Percentiles rank a stretch among this genome's conserved stretches.
These are phyloP conservation scores for Suillus subalutaceus DNA, from an alignment of 768 basidiomycete species.

Conservation along the genomic window DNA sequence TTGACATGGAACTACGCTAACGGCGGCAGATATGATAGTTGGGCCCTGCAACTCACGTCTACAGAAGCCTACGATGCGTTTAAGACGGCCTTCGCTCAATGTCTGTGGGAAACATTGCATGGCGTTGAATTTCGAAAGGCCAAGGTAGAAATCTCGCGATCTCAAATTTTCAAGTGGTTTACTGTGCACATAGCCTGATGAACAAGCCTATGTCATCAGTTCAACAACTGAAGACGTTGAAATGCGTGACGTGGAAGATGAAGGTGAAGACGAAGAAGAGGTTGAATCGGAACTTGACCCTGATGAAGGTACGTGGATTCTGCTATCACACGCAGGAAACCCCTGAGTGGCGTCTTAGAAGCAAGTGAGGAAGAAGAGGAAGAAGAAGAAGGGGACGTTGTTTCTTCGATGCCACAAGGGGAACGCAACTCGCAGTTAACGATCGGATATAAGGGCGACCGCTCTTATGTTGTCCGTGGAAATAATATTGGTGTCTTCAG, in stretches of 20 bases:
- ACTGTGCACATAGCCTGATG: slow-evolving; percentile 61
- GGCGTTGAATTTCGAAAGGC: slow-evolving; percentile 75
- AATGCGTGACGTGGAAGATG: slow-evolving; percentile 78
- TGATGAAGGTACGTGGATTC: slow-evolving; percentile 51
- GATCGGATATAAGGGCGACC: slow-evolving; percentile 93
- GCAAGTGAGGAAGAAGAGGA: slow-evolving; percentile 42
- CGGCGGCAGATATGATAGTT: slow-evolving; percentile 66
- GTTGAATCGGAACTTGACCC: slow-evolving; percentile 69
- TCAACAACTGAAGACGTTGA: slow-evolving; percentile 82
- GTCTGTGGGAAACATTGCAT: slow-evolving; percentile 82
- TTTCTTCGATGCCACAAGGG: slow-evolving; percentile 47
- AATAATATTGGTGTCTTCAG: slow-evolving; percentile 91
- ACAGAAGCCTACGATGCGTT: slow-evolving; percentile 61
- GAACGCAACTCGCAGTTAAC: slow-evolving; percentile 87
- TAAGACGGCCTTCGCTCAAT: slow-evolving; percentile 64
- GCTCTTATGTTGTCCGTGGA: slow-evolving; percentile 92
- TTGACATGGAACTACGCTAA: slow-evolving; percentile 87
- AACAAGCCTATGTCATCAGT: slow-evolving; percentile 80
- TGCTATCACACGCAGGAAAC: background rate
- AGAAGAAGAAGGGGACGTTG: slow-evolving; percentile 50
- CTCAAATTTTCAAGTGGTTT: background rate
- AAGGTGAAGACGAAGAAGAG: slow-evolving; percentile 81
- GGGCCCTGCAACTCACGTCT: slow-evolving; percentile 75
- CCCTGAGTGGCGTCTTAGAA: slow-evolving; percentile 35
- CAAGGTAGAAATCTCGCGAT: slow-evolving; percentile 52